Evolutionary conservation across 176 grass and related monocot genomes (phyloP).

Genomic region (Zoysia japonica): DNA sequence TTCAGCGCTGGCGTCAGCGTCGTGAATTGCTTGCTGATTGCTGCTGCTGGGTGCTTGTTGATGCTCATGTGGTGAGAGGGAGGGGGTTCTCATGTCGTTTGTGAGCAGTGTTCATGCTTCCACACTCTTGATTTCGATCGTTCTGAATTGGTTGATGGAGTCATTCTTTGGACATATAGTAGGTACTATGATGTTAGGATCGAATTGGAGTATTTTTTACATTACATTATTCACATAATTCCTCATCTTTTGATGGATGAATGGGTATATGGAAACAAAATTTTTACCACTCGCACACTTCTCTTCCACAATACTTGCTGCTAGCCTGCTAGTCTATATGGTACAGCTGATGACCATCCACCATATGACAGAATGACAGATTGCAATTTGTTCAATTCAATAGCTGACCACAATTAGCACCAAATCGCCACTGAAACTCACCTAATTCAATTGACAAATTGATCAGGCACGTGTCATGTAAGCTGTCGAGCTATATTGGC

Average conservation of each 20-base stretch:
- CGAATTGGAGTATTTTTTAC: conserved; percentile 33
- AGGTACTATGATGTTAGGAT: conserved; percentile 41
- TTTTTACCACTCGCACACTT: not conserved
- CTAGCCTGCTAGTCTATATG: not conserved
- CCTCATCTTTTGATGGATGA: conserved; percentile 23
- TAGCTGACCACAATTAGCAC: not conserved
- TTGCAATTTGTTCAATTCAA: not conserved
- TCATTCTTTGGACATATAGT: conserved; percentile 66
- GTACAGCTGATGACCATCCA: not conserved
- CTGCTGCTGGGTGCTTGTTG: conserved; percentile 24
- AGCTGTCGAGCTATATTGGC: no score
- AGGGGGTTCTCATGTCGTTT: conserved; percentile 10
- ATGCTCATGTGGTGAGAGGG: conserved; percentile 43
- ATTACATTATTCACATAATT: conserved; percentile 26
- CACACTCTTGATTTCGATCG: conserved; percentile 25
- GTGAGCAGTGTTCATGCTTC: conserved; percentile 29
- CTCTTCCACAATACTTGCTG: not conserved
- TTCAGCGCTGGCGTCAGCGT: not conserved
- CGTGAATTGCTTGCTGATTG: conserved; percentile 29
- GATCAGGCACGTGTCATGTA: no score
- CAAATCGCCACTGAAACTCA: not conserved
- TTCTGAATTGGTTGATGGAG: conserved; percentile 41
- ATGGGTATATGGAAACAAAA: not conserved
- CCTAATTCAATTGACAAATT: not conserved
- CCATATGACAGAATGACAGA: not conserved